Evolutionary conservation across 371 early-diverging fungal species (phyloP).

Genomic region (Apophysomyces trapeziformis): DNA sequence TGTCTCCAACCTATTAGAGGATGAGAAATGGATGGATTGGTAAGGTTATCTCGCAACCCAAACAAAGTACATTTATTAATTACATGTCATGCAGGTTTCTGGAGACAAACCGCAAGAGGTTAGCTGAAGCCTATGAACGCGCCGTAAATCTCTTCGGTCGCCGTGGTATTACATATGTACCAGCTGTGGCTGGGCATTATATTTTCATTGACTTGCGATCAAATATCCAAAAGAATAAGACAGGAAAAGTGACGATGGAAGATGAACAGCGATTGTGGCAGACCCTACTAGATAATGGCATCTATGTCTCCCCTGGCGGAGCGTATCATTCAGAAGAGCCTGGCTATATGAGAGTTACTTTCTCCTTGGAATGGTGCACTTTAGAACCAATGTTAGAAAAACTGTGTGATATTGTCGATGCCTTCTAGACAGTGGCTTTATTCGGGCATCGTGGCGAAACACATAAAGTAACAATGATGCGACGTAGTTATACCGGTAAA

Average conservation of each 20-base stretch:
- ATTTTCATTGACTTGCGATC: slow-evolving; percentile 61
- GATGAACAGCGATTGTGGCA: slow-evolving; percentile 44
- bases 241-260: slow-evolving; percentile 21
- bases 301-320: slow-evolving; percentile 69
- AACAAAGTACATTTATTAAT: neutral
- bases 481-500: too few relatives aligned
- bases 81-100: slow-evolving; percentile 44
- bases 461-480: too few relatives aligned
- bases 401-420: slow-evolving; percentile 13
- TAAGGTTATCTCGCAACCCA: slow-evolving; percentile 14
- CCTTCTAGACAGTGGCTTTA: neutral
- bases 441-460: too few relatives aligned
- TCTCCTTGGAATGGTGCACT: slow-evolving; percentile 25
- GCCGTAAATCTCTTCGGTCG: slow-evolving; percentile 43
- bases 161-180: slow-evolving; percentile 55
- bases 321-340: slow-evolving; percentile 60
- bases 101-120: slow-evolving; percentile 53
- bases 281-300: slow-evolving; percentile 52
- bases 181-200: slow-evolving; percentile 72
- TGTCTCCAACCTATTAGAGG: slow-evolving; percentile 56
- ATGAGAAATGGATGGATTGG: slow-evolving; percentile 62
- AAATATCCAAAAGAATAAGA: slow-evolving; percentile 21
- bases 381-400: slow-evolving; percentile 25
- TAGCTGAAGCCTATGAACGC: slow-evolving; percentile 55
- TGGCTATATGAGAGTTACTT: slow-evolving; percentile 73